Percentiles rank a stretch among this genome's conserved stretches.
phyloP scores from a whole-genome alignment of 805 yeast species.

The Kuraishia floccosa region DNA sequence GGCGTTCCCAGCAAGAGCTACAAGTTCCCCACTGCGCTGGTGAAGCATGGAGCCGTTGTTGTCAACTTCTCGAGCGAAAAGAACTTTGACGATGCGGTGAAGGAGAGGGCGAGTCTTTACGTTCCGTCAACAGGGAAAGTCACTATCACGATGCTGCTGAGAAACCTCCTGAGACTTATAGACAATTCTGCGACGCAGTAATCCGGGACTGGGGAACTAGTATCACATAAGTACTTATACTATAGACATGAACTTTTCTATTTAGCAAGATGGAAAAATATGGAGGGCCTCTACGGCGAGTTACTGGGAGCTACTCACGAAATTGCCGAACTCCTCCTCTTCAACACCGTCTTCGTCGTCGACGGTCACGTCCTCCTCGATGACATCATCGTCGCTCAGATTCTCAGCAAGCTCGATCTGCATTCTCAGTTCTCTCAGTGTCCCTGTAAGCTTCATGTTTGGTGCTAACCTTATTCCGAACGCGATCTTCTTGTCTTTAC shows the following conservation, averaged over 20 bases:
- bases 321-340: conserved; percentile 17
- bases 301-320: conserved; percentile 12
- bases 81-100: conserved; percentile 78
- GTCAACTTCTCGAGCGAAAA: conserved; percentile 84
- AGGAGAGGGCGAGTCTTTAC: conserved; percentile 77
- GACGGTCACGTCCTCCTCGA: not conserved
- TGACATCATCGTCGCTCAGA: not conserved
- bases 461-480: conserved; percentile 15
- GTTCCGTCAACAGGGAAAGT: conserved; percentile 97
- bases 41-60: conserved; percentile 82
- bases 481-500: conserved; percentile 7
- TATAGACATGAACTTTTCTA: too few species aligned
- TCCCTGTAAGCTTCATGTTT: conserved; percentile 5
- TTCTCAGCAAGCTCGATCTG: not conserved
- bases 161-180: conserved; percentile 77
- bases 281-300: too few species aligned
- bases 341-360: conserved; percentile 4
- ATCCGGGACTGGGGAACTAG: too few species aligned
- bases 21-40: conserved; percentile 74
- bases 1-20: conserved; percentile 85
- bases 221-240: too few species aligned
- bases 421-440: conserved; percentile 2
- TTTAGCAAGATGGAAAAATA: too few species aligned
- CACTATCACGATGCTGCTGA: conserved; percentile 85
- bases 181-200: conserved; percentile 28